Base-by-base conservation (phyloP, 179 eudicot genomes). In the Pouteria campechiana region DNA sequence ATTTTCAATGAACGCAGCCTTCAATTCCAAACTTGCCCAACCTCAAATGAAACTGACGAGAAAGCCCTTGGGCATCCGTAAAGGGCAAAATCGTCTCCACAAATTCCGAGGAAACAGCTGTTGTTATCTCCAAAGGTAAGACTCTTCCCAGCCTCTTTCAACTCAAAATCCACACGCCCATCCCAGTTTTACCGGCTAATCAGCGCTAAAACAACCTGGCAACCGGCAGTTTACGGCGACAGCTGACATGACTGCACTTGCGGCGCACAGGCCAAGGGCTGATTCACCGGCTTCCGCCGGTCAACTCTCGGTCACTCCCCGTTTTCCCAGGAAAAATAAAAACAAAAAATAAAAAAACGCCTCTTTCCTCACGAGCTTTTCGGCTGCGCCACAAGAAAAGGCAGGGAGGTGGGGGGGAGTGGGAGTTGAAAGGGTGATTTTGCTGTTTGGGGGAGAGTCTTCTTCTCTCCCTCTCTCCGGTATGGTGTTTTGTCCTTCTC, bases 321-420 rank as follows among this genome's bases (percentile, higher is more conserved):
- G 5, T 13, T 28, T 15, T n/a, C n/a, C n/a, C n/a, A 9, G 23
- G 12, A 1, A 22, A 25, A 25, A 25, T 1, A 14, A 25, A 3
- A 14, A 12, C 1, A 1, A 22, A 23, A 43, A 28, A 16, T 36
- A 36, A 8, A 1, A 12, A 27, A 3, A 17, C 17, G 8, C 10
- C 38, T n/a, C 25, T 22, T 33, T n/a, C n/a, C n/a, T n/a, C n/a
- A n/a, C n/a, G 48, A 50, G 67, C 46, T 55, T 56, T 48, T 39
- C 35, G 34, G 37, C 43, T 38, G 43, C 40, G 12, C 44, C 48
- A 46, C 29, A 47, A 24, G n/a, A 33, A 21, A 24, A 41, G 17
- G 36, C 17, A 25, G 2, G 25, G 36, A 35, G 21, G 41, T 18
- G 27, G 5, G 21, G 28, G 27, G 40, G 12, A 15, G 4, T 32